Base-by-base conservation (phyloP, 345 rosid genomes). In the Microcos paniculata region DNA sequence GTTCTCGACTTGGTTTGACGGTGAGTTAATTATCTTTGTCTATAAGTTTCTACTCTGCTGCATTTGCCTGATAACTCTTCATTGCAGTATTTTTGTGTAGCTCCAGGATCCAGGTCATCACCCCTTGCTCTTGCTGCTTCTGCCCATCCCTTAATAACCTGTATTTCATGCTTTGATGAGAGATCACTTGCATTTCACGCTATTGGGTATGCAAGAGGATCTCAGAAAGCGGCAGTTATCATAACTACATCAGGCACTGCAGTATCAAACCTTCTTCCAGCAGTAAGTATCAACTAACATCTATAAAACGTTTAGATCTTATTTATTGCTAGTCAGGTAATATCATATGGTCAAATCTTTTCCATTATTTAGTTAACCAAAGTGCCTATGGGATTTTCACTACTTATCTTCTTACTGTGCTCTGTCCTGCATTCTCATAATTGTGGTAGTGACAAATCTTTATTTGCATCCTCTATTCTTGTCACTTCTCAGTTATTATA, bases 231-330 rank as follows among this genome's bases (percentile, higher is more conserved):
- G 1, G 98, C 99, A 10, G 92, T 91, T 48, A 77, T 95, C 77
- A 88, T 95, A 83, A 95, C 98, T 51, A 85, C 99, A 40, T 95
- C 99, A 66, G 99, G 99, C 84, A 95, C 99, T 62, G 99, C 99
- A 40, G 97, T 92, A 73, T 95, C 99, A 75, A 95, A 95, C 86
- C 99, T 95, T 86, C 86, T 91, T 82, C 99, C 99, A 67, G 98
- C 99, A 83, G 99, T 95, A 78, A 94, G 98, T 88, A 77, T 72
- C 75, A 77, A 4, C 78, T 45, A 8, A 52, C 24, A 64, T 53
- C 33, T 24, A 51, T 43, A 35, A 21, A 77, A 35, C 19, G 53
- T 16, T 8, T 9, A 23, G 46, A 31, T 42, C 23, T 61, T 18
- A 72, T 23, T 23, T 31, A 35, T 42, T 53, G 43, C 18, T 15